Percentiles rank a stretch among this genome's conserved stretches.
These are phyloP conservation scores for Saprolegnia diclina DNA, from an alignment of 352 stramenopile species.

Conservation along the genomic window DNA sequence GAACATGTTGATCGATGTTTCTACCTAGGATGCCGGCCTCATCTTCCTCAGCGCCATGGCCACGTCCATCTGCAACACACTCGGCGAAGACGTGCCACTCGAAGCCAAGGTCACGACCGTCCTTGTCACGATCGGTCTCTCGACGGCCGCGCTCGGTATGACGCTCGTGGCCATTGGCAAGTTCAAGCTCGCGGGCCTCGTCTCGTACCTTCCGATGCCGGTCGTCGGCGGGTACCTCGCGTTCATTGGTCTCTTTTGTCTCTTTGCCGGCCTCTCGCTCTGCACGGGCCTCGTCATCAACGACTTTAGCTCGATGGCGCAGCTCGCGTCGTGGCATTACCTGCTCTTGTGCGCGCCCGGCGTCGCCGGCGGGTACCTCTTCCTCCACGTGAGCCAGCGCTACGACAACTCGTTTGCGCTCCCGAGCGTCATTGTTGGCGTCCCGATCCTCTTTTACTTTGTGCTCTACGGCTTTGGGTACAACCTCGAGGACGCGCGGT, in stretches of 20 bases:
- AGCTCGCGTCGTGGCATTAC: slow-evolving; percentile 56
- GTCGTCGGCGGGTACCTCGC: slow-evolving; percentile 97
- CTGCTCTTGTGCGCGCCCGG: slow-evolving; percentile 83
- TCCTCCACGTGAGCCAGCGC: slow-evolving; percentile 81
- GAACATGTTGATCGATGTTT: background rate
- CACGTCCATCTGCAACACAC: slow-evolving; percentile 75
- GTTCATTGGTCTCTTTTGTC: slow-evolving; percentile 96
- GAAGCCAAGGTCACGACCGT: slow-evolving; percentile 89
- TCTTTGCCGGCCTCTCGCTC: slow-evolving; percentile 88
- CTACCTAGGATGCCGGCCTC: slow-evolving; percentile 86
- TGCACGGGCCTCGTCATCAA: slow-evolving; percentile 90
- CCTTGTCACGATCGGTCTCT: slow-evolving; percentile 89
- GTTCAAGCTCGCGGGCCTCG: slow-evolving; percentile 90
- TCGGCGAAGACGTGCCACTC: slow-evolving; percentile 56
- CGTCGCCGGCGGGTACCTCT: slow-evolving; percentile 65
- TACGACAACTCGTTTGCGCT: slow-evolving; percentile 69
- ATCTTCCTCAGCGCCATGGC: slow-evolving; percentile 97
- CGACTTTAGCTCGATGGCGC: slow-evolving; percentile 69
- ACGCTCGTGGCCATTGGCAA: slow-evolving; percentile 92
- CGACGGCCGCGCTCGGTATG: slow-evolving; percentile 87
- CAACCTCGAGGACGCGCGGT: slow-evolving; percentile 87
- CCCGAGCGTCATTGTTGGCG: slow-evolving; percentile 76
- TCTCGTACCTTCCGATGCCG: slow-evolving; percentile 95
- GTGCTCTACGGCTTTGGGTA: slow-evolving; percentile 65
- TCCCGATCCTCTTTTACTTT: slow-evolving; percentile 90